Evolutionary conservation across 2,329 filamentous ascomycete genomes (phyloP).

Genomic region (Colletotrichum tropicale): DNA sequence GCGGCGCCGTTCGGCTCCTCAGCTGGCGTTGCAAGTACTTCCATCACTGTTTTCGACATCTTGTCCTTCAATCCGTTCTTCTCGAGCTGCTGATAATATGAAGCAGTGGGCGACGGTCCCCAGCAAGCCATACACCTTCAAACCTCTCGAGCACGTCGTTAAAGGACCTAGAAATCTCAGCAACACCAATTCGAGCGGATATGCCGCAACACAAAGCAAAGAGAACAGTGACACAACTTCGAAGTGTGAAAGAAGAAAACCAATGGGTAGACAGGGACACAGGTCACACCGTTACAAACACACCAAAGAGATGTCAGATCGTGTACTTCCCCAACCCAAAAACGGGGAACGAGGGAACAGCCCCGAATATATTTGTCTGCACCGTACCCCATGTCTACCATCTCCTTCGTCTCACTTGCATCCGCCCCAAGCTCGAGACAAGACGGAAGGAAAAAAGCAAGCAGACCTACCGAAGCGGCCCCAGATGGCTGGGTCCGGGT

Average conservation of each 20-base stretch:
- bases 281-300: neutral
- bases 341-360: neutral
- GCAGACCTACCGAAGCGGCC: neutral
- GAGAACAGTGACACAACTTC: neutral
- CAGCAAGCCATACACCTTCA: neutral
- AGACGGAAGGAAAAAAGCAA: neutral
- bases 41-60: neutral
- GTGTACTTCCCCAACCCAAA: neutral
- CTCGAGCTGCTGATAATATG: neutral
- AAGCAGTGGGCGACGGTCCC: neutral
- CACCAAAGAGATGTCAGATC: neutral
- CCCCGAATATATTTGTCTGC: neutral
- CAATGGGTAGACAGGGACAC: neutral
- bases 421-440: neutral
- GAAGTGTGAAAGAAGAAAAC: neutral
- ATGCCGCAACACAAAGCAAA: neutral
- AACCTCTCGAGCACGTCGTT: neutral
- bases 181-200: neutral
- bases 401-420: neutral
- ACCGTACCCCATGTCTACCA: neutral
- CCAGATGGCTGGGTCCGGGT: neutral
- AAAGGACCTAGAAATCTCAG: neutral
- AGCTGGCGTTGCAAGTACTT: neutral
- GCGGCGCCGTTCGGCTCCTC: neutral
- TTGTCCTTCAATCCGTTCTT: neutral